phyloP scores from a whole-genome alignment of 225 moss, liverwort and hornwort species.

The Climacium dendroides region DNA sequence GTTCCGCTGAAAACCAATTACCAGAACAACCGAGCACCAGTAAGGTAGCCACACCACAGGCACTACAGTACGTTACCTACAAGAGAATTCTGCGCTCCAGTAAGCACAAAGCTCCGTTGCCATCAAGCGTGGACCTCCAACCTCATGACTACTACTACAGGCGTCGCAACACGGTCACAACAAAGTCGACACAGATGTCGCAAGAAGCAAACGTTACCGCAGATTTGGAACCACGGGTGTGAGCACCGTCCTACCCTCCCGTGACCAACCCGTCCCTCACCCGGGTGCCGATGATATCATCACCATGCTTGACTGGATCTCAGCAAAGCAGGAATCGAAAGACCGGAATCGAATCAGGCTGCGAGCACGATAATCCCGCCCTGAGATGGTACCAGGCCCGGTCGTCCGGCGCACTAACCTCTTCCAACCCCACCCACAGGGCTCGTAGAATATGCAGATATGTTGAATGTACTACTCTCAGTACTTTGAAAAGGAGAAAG shows the following conservation, averaged over 20 bases:
- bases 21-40: not conserved
- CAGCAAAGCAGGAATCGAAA: not conserved
- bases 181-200: not conserved
- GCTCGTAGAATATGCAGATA: not conserved
- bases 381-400: not conserved
- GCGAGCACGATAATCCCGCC: not conserved
- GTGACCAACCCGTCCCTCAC: not conserved
- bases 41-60: not conserved
- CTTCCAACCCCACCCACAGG: not conserved
- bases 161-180: not conserved
- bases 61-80: not conserved
- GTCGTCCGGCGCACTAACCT: not conserved
- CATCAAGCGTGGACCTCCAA: not conserved
- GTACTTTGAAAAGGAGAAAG: not conserved
- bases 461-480: not conserved
- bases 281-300: not conserved
- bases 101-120: not conserved
- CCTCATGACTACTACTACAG: not conserved
- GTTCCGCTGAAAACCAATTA: not conserved
- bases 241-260: not conserved
- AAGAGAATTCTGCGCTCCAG: not conserved
- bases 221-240: not conserved
- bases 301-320: not conserved
- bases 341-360: not conserved
- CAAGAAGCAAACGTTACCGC: not conserved